Evolutionary conservation across 2,329 filamentous ascomycete genomes (phyloP).

Genomic region (Neurospora crassa): DNA sequence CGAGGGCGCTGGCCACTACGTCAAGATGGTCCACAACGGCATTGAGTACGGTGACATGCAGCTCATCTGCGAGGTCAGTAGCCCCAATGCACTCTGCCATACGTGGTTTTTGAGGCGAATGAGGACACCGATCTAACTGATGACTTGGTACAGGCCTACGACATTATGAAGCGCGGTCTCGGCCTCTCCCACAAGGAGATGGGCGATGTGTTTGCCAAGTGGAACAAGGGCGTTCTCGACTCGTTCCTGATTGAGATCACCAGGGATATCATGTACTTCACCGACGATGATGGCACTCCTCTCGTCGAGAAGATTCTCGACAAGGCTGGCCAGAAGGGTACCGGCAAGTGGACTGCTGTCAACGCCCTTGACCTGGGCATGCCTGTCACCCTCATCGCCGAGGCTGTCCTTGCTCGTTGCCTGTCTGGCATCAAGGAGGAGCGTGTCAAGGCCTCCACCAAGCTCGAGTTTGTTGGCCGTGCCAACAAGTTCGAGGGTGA

Average conservation of each 20-base stretch:
- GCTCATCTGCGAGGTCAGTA: slow-evolving; percentile 88
- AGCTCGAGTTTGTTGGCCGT: slow-evolving; percentile 67
- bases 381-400: slow-evolving; percentile 96
- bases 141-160: slow-evolving; percentile 64
- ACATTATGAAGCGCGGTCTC: slow-evolving; percentile 98
- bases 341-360: slow-evolving; percentile 99
- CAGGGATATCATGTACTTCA: slow-evolving; percentile 96
- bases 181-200: slow-evolving; percentile 89
- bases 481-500: slow-evolving; percentile 75
- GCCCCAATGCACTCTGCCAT: not conserved
- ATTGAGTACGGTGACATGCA: slow-evolving; percentile 99
- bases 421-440: slow-evolving; percentile 90
- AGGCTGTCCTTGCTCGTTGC: slow-evolving; percentile 93
- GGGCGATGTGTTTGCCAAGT: slow-evolving; percentile 84
- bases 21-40: slow-evolving; percentile 99
- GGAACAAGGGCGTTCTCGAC: slow-evolving; percentile 98
- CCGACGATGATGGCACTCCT: slow-evolving; percentile 82
- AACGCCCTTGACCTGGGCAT: slow-evolving; percentile 97
- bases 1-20: slow-evolving; percentile 98
- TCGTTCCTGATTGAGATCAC: slow-evolving; percentile 99
- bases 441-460: slow-evolving; percentile 70
- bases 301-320: slow-evolving; percentile 99
- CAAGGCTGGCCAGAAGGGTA: slow-evolving; percentile 98
- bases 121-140: slow-evolving; percentile 7
- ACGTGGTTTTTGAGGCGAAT: not conserved